Base-by-base conservation (phyloP, 108 stramenopile genomes). In the Cylindrotheca closterium region DNA sequence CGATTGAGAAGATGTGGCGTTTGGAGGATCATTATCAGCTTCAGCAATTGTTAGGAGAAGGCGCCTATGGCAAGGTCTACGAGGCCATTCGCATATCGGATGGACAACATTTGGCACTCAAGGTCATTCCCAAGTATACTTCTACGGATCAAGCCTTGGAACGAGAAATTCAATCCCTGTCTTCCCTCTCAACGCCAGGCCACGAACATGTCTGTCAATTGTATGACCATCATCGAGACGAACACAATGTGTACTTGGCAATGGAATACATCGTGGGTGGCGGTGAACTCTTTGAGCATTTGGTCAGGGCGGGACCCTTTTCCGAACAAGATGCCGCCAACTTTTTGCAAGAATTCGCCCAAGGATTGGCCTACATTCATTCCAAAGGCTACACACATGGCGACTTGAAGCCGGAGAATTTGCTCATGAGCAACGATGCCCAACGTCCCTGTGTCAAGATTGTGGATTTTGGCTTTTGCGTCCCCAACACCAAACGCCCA, bases 241-340 rank as follows among this genome's bases (percentile, higher is more conserved):
- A 63, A 17, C 21, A 19, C n/a, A 37, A 71, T 32, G 32, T n/a
- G 27, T 67, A 67, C 30, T 48, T 73, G 46, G 65, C 51, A 18
- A 58, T 73, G 65, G 72, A 74, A 52, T 63, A 30, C 21, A 51
- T 68, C 18, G 60, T 58, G 5, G 73, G 73, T n/a, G n/a, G n/a
- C n/a, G 73, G 73, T n/a, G 73, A 74, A 65, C 42, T 74, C 17
- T 58, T 74, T 25, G 73, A 74, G n/a, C 56, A 65, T 27, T 46
- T 74, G 0, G 50, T 67, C 55, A 31, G 33, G 31, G 15, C 26
- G 15, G 73, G 73, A 3, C 67, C 73, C 32, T 74, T 62, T 32
- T 50, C 47, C 8, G 73, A 74, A 55, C 55, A 26, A 0, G 18
- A 58, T 8, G 73, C 73, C 23, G 67, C 67, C 31, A 29, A 7